A percentile compares a stretch with the other conserved stretches of the same genome.
Conservation (phyloP, 1,284 basidiomycete genomes). For the Heterobasidion occidentale region DNA sequence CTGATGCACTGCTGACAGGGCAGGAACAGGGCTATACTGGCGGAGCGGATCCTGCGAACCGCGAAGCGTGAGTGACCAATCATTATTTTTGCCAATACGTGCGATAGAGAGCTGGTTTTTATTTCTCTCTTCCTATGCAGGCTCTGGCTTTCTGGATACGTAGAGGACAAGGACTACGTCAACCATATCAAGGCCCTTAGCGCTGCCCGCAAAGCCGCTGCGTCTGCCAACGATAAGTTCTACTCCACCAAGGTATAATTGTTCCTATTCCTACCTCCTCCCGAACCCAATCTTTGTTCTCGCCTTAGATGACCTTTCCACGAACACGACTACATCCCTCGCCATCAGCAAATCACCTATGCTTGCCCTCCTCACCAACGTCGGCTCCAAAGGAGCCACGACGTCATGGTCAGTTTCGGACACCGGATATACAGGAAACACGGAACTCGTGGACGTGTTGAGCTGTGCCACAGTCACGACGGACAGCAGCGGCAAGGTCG, state of each 20-base stretch:
- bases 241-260: constrained; percentile 37
- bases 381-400: constrained; percentile 32
- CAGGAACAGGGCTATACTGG: constrained; percentile 45
- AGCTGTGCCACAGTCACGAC: constrained; percentile 36
- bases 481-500: no score
- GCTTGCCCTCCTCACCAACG: constrained; percentile 59
- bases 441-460: constrained; percentile 55
- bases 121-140: constrained; percentile 20
- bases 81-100: not conserved
- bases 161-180: constrained; percentile 41
- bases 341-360: constrained; percentile 60
- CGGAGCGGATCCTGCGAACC: constrained; percentile 33
- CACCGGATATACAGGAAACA: constrained; percentile 34
- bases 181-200: constrained; percentile 49
- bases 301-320: constrained; percentile 39
- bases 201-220: constrained; percentile 50
- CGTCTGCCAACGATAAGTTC: constrained; percentile 35
- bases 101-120: not conserved
- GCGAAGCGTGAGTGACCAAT: constrained; percentile 44
- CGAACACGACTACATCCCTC: constrained; percentile 36
- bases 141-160: constrained; percentile 51
- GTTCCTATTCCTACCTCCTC: constrained; percentile 10
- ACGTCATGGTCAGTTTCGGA: constrained; percentile 33
- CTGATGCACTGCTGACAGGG: not conserved
- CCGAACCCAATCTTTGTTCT: not conserved